These are phyloP conservation scores for Amaranthus tricolor DNA, from an alignment of 179 eudicot genomes.

Conservation along the genomic window DNA sequence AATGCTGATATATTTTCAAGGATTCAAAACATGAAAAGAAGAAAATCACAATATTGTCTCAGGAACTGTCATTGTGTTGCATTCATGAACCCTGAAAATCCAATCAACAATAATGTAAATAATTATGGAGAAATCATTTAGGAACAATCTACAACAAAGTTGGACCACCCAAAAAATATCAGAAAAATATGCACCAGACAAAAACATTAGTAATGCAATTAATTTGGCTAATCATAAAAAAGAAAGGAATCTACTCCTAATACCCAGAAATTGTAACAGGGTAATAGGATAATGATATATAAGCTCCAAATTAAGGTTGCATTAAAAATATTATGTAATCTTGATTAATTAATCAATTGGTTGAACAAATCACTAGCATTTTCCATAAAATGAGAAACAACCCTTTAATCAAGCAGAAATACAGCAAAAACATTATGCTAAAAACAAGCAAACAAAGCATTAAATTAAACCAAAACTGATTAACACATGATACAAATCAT, in stretches of 20 bases:
- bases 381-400: neutral
- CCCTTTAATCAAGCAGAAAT: neutral
- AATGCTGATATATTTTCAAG: conserved; percentile 15
- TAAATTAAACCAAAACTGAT: neutral
- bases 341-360: neutral
- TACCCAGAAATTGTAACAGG: neutral
- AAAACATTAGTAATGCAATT: neutral
- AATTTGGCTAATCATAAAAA: neutral
- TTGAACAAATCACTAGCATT: neutral
- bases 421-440: conserved; percentile 3
- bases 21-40: conserved; percentile 1
- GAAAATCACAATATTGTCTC: conserved; percentile 7
- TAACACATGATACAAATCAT: conserved; percentile 4
- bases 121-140: neutral
- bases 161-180: conserved; percentile 16
- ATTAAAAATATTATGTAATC: neutral
- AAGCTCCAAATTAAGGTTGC: neutral
- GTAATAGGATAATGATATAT: neutral
- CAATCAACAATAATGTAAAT: conserved; percentile 5
- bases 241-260: neutral
- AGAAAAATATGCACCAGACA: neutral
- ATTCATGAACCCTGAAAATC: conserved; percentile 24
- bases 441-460: conserved; percentile 11
- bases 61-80: conserved; percentile 15
- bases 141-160: conserved; percentile 8